Base-by-base conservation (phyloP, 2,329 filamentous ascomycete genomes). In the Fusarium graminum region DNA sequence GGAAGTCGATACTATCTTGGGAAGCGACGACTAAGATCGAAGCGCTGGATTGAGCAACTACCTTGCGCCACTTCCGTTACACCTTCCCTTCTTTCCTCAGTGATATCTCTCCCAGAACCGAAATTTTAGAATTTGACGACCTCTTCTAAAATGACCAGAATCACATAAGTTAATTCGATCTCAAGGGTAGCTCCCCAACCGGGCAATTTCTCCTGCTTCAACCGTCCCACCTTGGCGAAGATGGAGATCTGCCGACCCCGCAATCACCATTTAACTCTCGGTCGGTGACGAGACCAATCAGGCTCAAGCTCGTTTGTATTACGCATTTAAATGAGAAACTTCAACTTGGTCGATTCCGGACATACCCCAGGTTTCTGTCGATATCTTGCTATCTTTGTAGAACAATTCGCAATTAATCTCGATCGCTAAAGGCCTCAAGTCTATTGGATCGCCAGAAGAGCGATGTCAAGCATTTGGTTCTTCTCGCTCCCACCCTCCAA, bases 191-290 rank as follows among this genome's bases (percentile, higher is more conserved):
- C 19, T 44, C 43, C 39, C 56, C 39, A 56, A 63, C 44, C 6
- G 49, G 28, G 29, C 19, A 56, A 56, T 45, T 44, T 44, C 47
- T 43, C 25, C 49, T 62, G 25, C 32, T 47, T 59, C 17, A 40
- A 47, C 50, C 34, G 57, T 63, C 14, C 59, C 59, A 29, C 40
- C 53, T 40, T 49, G 17, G 41, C 6, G 50, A 52, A 64, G 38
- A 63, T 45, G 59, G 58, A 71, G 70, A 72, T 72, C 70, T 72
- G 55, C 70, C 60, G 61, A 66, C 68, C 70, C 70, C 70, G 70
- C 70, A 70, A 70, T 68, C 61, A 49, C 46, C 46, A 56, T 43
- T 49, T 46, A 44, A 51, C 45, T 72, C 41, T n/a, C 29, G 54
- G 50, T 16, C 38, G 55, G 44, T 25, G 30, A n/a, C 10, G 3